These are phyloP conservation scores for Prunus yedoensis DNA, from an alignment of 331 rosid species.

Conservation along the genomic window DNA sequence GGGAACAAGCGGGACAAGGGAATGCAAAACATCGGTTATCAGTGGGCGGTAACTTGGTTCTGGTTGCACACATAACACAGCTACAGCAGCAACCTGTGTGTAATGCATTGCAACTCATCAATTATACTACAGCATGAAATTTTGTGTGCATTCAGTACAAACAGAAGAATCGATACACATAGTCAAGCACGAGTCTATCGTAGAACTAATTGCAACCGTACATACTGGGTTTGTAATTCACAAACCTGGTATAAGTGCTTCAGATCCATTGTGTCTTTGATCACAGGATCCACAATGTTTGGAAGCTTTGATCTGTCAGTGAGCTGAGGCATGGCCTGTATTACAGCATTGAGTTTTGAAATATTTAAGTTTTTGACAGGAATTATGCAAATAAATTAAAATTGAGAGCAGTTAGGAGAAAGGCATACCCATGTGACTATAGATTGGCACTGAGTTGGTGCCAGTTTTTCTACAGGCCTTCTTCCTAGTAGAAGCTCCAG, in stretches of 20 bases:
- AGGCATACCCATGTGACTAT: constrained; percentile 92
- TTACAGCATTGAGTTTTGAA: constrained; percentile 13
- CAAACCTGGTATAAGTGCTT: constrained; percentile 90
- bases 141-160: neutral
- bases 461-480: constrained; percentile 84
- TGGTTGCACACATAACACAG: constrained; percentile 93
- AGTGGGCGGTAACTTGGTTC: constrained; percentile 89
- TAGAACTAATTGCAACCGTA: neutral
- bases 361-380: neutral
- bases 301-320: constrained; percentile 90
- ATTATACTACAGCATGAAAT: neutral
- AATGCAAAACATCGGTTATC: constrained; percentile 84
- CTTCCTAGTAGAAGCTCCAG: constrained; percentile 82
- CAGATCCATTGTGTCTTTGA: constrained; percentile 78
- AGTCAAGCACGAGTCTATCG: neutral
- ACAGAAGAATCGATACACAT: neutral
- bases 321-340: constrained; percentile 98
- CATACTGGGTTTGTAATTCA: neutral
- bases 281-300: constrained; percentile 70
- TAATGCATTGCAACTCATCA: constrained; percentile 1
- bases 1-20: constrained; percentile 88
- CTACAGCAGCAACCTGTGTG: constrained; percentile 88
- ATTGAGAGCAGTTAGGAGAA: constrained; percentile 6
- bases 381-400: constrained; percentile 10
- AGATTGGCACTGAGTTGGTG: constrained; percentile 86